Evolutionary conservation across 352 stramenopile species (phyloP), one percentile per base, ranked within the genome.

Genomic region (Thalassiosira ordinaria): DNA sequence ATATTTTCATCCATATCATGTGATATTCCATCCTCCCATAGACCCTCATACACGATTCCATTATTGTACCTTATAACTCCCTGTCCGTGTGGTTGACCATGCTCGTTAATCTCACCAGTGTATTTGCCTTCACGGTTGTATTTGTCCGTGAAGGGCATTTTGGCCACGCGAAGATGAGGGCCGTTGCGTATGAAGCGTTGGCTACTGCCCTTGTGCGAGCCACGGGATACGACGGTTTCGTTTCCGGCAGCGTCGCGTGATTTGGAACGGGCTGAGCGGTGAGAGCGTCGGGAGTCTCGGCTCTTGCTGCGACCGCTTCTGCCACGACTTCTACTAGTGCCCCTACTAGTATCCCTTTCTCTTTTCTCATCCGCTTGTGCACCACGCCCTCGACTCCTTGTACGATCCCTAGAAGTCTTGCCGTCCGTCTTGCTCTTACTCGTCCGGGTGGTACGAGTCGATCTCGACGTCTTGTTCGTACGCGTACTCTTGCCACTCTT

Each of bases 141-240:
- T 1, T 73, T 24, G 55, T 85, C 77, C 24, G 64, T 85, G 22
- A 68, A 85, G 6, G 77, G 70, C 77, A 85, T 85, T 61, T 85
- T 80, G 16, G 69, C 46, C 13, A 85, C 77, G 24, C 63, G 56
- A 18, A 57, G 62, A 33, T 27, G n/a, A 35, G 11, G 33, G 11
- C 27, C 20, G 16, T 74, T 3, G 16, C 56, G 56, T 18, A 78
- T 62, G n/a, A 53, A 78, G 27, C 56, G 33, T 31, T 65, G 24
- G 1, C 22, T 24, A 29, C 41, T 62, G 18, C 39, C 29, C 13
- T 1, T 37, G 14, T 59, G 2, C 7, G 39, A 49, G 26, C 52
- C 63, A 14, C 49, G 46, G 22, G 35, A 46, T 6, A 78, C 44
- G 13, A 49, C 47, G 39, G 39, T 35, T 13, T 8, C 31, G 20